Conservation (phyloP, 148 eudicot genomes). For the Silene latifolia region DNA sequence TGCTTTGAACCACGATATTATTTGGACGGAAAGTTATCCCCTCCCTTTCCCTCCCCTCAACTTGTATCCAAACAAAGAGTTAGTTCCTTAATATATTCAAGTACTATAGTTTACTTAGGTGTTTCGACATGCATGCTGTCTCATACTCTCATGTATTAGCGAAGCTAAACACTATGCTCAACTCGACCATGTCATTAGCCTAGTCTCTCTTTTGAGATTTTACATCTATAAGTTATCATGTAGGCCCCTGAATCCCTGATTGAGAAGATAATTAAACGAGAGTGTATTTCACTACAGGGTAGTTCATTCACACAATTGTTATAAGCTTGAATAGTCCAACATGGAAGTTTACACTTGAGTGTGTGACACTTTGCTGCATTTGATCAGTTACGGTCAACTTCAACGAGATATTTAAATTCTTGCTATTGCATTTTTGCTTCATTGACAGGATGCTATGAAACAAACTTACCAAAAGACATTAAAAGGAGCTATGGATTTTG, state of each 20-base stretch:
- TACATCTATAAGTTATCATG: neutral
- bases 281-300: neutral
- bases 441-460: conserved; percentile 88
- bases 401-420: conserved; percentile 12
- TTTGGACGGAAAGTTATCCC: too few species aligned
- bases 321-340: neutral
- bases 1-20: too few species aligned
- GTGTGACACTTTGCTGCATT: neutral
- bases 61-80: too few species aligned
- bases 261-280: neutral
- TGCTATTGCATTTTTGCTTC: conserved; percentile 7
- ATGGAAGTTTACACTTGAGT: neutral
- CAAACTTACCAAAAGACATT: conserved; percentile 81
- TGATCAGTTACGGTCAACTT: conserved; percentile 1
- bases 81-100: too few species aligned
- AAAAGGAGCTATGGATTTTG: conserved; percentile 90
- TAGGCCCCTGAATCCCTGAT: neutral
- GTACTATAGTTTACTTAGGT: too few species aligned
- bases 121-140: neutral
- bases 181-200: neutral
- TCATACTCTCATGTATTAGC: neutral
- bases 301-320: neutral
- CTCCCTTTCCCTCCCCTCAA: too few species aligned
- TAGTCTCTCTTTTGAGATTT: neutral
- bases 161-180: neutral